Base-by-base conservation (phyloP, 1,284 basidiomycete genomes). In the Coriolopsis trogii region DNA sequence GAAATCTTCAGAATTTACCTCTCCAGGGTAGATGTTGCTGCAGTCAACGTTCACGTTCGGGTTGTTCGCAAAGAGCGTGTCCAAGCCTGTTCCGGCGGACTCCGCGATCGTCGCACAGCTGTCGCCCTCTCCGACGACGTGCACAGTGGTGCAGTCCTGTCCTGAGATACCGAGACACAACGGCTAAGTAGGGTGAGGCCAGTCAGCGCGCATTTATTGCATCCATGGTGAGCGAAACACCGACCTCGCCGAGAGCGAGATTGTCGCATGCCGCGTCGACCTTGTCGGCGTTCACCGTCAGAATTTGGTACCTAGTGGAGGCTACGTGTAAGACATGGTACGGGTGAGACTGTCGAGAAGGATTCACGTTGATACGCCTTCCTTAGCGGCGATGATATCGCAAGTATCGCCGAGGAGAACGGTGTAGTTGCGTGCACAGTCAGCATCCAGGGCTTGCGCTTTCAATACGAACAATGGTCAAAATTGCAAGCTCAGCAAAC, bases 261-360 rank as follows among this genome's bases (percentile, higher is more conserved):
- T 87, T 85, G 59, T 66, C 64, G 72, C 87, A 89, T 3, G 39
- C 47, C 0, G 66, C 29, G 59, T 88, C 70, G 59, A 87, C 79
- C 50, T 63, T 61, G 55, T 63, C 66, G 0, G 65, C 43, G 66
- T 89, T 89, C 57, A 82, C 73, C 5, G 73, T 74, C 6, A 80
- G 77, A 36, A 91, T 78, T 66, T 91, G 87, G 72, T 82, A 91
- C 4, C 85, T 87, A 55, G 12, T 12, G 40, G 10, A 7, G n/a
- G n/a, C n/a, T n/a, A n/a, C n/a, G n/a, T n/a, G n/a, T n/a, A 7
- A 38, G 44, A 41, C 79, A 75, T 29, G 85, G 34, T n/a, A 23
- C 6, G 18, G 15, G 30, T 25, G 45, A 33, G 15, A 15, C 29
- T 10, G 48, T 44, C 29, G 3, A 13, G 12, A 40, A 9, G 15